These are phyloP conservation scores for Aspergillus sclerotialis DNA, from an alignment of 2,329 filamentous ascomycete genomes.

Conservation along the genomic window DNA sequence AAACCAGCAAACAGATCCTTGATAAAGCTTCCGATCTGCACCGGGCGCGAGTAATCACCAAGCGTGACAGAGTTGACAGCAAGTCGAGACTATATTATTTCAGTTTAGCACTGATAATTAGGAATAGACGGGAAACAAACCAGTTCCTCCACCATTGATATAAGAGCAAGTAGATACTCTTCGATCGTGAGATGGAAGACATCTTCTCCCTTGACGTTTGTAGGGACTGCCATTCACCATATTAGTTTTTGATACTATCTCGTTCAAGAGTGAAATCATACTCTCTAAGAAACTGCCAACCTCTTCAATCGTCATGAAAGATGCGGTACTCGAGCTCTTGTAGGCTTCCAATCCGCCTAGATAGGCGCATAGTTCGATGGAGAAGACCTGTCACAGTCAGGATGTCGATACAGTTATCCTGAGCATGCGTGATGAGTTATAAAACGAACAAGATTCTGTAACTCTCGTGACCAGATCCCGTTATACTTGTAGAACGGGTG, in stretches of 20 bases:
- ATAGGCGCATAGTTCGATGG: conserved; percentile 62
- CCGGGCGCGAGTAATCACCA: conserved; percentile 76
- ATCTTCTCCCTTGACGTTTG: conserved; percentile 84
- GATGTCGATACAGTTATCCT: too few species aligned
- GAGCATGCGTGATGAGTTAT: neutral
- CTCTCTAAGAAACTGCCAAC: conserved; percentile 71
- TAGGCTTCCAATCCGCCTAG: conserved; percentile 64
- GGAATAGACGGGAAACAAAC: conserved; percentile 38
- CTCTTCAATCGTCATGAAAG: conserved; percentile 82
- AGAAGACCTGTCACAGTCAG: conserved; percentile 42
- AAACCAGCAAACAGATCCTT: conserved; percentile 95
- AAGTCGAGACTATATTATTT: conserved; percentile 56
- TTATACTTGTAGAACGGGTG: conserved; percentile 99
- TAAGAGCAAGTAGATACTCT: conserved; percentile 87
- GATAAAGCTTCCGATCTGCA: conserved; percentile 84
- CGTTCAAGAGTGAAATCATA: conserved; percentile 35
- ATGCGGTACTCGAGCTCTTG: conserved; percentile 49
- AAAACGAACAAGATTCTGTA: conserved; percentile 67
- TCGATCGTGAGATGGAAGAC: conserved; percentile 94
- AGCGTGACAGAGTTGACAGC: conserved; percentile 92
- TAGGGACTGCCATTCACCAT: conserved; percentile 77
- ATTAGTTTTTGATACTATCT: too few species aligned
- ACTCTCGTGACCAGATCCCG: conserved; percentile 70
- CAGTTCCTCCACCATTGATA: conserved; percentile 83
- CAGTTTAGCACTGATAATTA: neutral